Percentiles rank a stretch among this genome's conserved stretches.
phyloP scores from a whole-genome alignment of 768 basidiomycete species.

The Xerocomus spinulosus region DNA sequence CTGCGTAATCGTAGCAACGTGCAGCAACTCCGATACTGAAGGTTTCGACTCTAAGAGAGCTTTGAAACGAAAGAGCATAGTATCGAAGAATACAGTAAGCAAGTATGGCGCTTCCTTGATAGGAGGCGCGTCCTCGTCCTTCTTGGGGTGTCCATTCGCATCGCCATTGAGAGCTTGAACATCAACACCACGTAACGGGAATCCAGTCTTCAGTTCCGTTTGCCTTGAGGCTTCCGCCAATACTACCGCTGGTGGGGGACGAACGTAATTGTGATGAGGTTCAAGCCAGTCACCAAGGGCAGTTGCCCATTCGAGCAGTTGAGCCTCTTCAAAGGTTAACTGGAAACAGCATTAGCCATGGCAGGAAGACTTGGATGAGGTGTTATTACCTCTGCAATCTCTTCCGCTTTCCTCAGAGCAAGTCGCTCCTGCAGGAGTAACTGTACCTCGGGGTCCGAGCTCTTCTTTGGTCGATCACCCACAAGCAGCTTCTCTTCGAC shows the following conservation, averaged over 20 bases:
- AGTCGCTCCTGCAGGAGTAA: conserved; percentile 59
- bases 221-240: conserved; percentile 73
- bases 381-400: conserved; percentile 47
- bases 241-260: conserved; percentile 65
- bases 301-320: conserved; percentile 54
- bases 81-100: conserved; percentile 57
- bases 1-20: conserved; percentile 68
- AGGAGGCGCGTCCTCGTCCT: conserved; percentile 68
- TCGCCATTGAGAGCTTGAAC: conserved; percentile 32
- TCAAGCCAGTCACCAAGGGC: conserved; percentile 72
- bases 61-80: conserved; percentile 50
- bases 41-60: conserved; percentile 35
- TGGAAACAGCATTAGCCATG: conserved; percentile 26
- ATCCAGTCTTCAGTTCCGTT: conserved; percentile 64
- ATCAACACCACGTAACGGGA: conserved; percentile 62
- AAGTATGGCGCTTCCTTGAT: conserved; percentile 56
- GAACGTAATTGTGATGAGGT: conserved; percentile 68
- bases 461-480: conserved; percentile 73
- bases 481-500: conserved; percentile 80
- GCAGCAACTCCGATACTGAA: conserved; percentile 57
- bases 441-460: conserved; percentile 43
- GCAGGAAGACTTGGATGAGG: conserved; percentile 1
- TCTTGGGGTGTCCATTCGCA: conserved; percentile 47
- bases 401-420: conserved; percentile 43
- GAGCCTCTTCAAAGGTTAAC: conserved; percentile 63